Base-by-base conservation (phyloP, 345 rosid genomes). In the Boechera stricta region DNA sequence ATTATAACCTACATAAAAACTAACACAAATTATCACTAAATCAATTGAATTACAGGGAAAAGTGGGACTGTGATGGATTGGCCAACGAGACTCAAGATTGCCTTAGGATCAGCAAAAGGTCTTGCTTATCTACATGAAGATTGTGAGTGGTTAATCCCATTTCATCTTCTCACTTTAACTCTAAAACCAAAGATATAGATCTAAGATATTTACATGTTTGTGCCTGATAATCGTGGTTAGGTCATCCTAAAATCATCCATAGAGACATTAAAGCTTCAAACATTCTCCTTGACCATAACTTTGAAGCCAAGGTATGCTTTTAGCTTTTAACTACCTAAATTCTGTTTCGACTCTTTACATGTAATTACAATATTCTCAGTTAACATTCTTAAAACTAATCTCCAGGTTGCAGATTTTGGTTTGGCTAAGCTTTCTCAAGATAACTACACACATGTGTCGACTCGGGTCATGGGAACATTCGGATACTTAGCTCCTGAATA, bases 401-500 rank as follows among this genome's bases (percentile, higher is more conserved):
- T 47, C 21, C 83, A 92, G 97, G 97, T 92, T 80, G 86, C 97
- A 13, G 98, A 92, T 85, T 94, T 94, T 62, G 97, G 98, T 39
- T 78, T 94, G 80, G 98, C 98, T n/a, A 94, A 88, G 83, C 84
- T 92, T 33, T 56, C 86, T 61, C 80, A 90, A 9, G 97, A 92
- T 77, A 83, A 77, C 76, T 18, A 83, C 38, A 88, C 98, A 56
- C 97, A 94, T 52, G 93, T 92, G 15, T 94, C 98, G 3, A 94
- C 97, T 36, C 91, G 98, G 24, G 88, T 94, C 58, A 94, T 94
- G 98, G 98, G 98, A 71, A 94, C 97, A 44, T 94, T 94, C 28
- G 97, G 98, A 94, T 94, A 94, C 82, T 79, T 94, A 79, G 98
- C 98, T 77, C 98, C 98, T 15, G 98, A 94, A 69, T 94, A 94